Evolutionary conservation across 805 yeast species (phyloP).

Genomic region (Kazachstania kunashirensis): DNA sequence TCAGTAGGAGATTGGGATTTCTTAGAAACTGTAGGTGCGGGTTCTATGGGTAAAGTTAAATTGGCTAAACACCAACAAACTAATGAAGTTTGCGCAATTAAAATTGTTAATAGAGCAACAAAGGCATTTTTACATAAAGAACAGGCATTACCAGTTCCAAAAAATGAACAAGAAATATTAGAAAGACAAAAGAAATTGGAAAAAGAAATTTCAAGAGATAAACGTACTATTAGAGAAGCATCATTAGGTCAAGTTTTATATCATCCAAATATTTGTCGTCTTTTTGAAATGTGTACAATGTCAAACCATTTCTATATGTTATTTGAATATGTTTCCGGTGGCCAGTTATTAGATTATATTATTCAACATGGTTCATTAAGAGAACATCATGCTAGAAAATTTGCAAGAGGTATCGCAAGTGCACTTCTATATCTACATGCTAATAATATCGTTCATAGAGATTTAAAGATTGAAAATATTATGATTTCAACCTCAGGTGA

Average conservation of each 20-base stretch:
- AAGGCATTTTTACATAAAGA: slow-evolving; percentile 69
- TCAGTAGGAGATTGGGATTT: slow-evolving; percentile 97
- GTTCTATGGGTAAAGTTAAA: slow-evolving; percentile 98
- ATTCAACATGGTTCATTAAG: slow-evolving; percentile 92
- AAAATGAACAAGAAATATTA: slow-evolving; percentile 40
- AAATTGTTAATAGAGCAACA: slow-evolving; percentile 87
- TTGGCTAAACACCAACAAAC: slow-evolving; percentile 80
- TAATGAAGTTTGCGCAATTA: slow-evolving; percentile 79
- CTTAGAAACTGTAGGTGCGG: slow-evolving; percentile 91
- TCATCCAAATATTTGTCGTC: slow-evolving; percentile 85
- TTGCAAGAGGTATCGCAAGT: slow-evolving; percentile 88
- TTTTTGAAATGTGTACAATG: slow-evolving; percentile 93
- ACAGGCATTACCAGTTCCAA: slow-evolving; percentile 57
- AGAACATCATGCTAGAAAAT: slow-evolving; percentile 88
- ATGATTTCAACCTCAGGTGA: slow-evolving; percentile 91
- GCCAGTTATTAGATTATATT: slow-evolving; percentile 93
- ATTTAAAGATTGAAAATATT: slow-evolving; percentile 90
- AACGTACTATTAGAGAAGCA: slow-evolving; percentile 89
- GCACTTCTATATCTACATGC: slow-evolving; percentile 91
- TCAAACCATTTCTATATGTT: slow-evolving; percentile 94
- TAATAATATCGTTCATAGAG: slow-evolving; percentile 93
- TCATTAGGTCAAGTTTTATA: slow-evolving; percentile 82
- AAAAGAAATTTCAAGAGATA: slow-evolving; percentile 81
- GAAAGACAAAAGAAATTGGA: slow-evolving; percentile 62
- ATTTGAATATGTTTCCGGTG: slow-evolving; percentile 94